These are phyloP conservation scores for Plantago ovata DNA, from an alignment of 257 asterid genomes.

Conservation along the genomic window DNA sequence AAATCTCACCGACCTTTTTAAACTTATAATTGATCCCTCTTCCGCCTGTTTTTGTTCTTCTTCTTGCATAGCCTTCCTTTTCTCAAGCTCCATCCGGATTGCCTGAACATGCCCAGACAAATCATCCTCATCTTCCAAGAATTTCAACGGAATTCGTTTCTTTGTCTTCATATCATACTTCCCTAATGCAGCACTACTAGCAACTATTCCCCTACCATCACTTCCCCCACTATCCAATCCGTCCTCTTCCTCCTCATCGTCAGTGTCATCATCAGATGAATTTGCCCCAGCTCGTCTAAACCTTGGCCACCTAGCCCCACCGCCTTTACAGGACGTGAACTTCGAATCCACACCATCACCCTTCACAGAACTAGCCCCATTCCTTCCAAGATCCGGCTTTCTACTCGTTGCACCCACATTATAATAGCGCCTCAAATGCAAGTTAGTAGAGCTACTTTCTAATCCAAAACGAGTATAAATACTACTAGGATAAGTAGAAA, in stretches of 20 bases:
- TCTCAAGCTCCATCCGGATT: conserved; percentile 53
- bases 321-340: conserved; percentile 23
- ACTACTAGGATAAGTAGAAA: conserved; percentile 36
- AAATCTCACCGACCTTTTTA: conserved; percentile 53
- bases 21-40: conserved; percentile 53
- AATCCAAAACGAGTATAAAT: conserved; percentile 24
- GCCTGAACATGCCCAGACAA: conserved; percentile 55
- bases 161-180: conserved; percentile 57
- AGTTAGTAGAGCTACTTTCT: conserved; percentile 12
- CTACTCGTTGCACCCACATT: conserved; percentile 32
- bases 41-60: conserved; percentile 31
- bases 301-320: conserved; percentile 50
- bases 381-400: conserved; percentile 31
- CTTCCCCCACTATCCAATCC: conserved; percentile 26
- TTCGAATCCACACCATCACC: conserved; percentile 25
- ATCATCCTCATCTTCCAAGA: conserved; percentile 63
- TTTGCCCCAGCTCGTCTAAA: conserved; percentile 31
- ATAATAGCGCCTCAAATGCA: conserved; percentile 38
- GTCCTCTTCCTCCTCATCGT: conserved; percentile 33
- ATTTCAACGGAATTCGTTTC: conserved; percentile 62
- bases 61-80: conserved; percentile 44
- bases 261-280: conserved; percentile 44
- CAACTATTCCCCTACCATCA: conserved; percentile 27
- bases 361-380: conserved; percentile 26
- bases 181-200: conserved; percentile 75